These are phyloP conservation scores for Sporisorium exsertum DNA, from an alignment of 1,284 basidiomycete species.

Conservation along the genomic window DNA sequence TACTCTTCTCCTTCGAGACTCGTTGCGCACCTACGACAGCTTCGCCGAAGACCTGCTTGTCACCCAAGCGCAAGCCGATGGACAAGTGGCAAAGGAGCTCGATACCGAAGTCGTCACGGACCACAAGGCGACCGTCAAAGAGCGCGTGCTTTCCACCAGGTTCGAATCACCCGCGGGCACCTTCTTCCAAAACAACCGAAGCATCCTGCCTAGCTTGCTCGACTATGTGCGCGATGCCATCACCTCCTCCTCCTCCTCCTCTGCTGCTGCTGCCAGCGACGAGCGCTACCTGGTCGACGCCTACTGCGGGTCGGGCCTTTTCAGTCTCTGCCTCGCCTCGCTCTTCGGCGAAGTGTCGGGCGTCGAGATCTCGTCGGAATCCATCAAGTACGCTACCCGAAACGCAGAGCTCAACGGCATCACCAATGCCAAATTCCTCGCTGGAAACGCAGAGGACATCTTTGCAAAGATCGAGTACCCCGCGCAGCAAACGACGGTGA, in stretches of 20 bases:
- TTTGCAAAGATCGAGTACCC: conserved; percentile 76
- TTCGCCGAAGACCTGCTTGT: conserved; percentile 35
- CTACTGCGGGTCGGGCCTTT: conserved; percentile 80
- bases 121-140: conserved; percentile 83
- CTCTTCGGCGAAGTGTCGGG: conserved; percentile 85
- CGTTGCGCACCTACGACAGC: conserved; percentile 72
- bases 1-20: conserved; percentile 90
- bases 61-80: conserved; percentile 11
- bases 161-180: conserved; percentile 85
- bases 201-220: conserved; percentile 85
- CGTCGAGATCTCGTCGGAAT: conserved; percentile 81
- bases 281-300: conserved; percentile 64
- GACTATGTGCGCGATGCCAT: conserved; percentile 76
- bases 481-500: conserved; percentile 75
- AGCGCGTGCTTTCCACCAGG: conserved; percentile 81
- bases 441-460: conserved; percentile 74
- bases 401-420: conserved; percentile 82
- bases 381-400: conserved; percentile 81
- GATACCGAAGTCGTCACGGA: conserved; percentile 75
- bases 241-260: conserved; percentile 5
- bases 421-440: conserved; percentile 72
- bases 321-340: conserved; percentile 86
- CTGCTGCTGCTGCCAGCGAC: background rate
- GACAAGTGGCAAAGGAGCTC: conserved; percentile 27
- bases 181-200: conserved; percentile 99